Evolutionary conservation across 345 rosid genomes (phyloP), one percentile per base, ranked within the genome.

Genomic region (Brassica carinata): DNA sequence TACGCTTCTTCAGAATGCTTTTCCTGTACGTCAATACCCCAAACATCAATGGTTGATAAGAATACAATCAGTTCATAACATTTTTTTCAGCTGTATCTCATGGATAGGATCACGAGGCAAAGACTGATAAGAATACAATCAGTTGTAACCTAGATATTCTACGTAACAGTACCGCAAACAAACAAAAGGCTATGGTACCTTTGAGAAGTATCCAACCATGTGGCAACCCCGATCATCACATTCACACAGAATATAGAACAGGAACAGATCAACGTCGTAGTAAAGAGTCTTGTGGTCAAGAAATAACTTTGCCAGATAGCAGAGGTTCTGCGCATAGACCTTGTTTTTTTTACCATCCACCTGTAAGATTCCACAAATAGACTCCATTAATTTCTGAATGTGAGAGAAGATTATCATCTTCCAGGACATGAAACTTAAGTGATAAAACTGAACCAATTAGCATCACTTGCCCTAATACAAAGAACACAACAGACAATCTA

Each of bases 211-310:
- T 73, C 99, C 99, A 83, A 94, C 98, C 98, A 94, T 96, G 87
- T 96, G 99, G 88, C 99, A 96, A 73, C 99, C 99, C 27, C 99
- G 94, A 84, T 96, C 99, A 85, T 96, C 99, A 74, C 98, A 96
- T 86, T 96, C 99, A 17, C 98, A 96, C 81, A 96, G 85, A 70
- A 96, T 81, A 45, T 96, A 96, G 82, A 96, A 96, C 53, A 96
- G 89, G 84, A 93, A 96, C 78, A 96, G 85, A 80, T 96, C 98
- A 69, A 96, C 99, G 40, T 96, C 99, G 79, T 96, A 96, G 82
- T 96, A 96, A 68, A 94, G 99, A 58, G 99, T 96, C 85, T 96
- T 96, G 89, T 94, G 98, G 85, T 96, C 99, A 71, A 96, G 97
- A 82, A 96, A 96, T 81, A 96, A 81, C 85, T 96, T 96, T 1